Conservation (phyloP, 495 filamentous ascomycete species). For the Aspergillus sclerotiicarbonarius region DNA sequence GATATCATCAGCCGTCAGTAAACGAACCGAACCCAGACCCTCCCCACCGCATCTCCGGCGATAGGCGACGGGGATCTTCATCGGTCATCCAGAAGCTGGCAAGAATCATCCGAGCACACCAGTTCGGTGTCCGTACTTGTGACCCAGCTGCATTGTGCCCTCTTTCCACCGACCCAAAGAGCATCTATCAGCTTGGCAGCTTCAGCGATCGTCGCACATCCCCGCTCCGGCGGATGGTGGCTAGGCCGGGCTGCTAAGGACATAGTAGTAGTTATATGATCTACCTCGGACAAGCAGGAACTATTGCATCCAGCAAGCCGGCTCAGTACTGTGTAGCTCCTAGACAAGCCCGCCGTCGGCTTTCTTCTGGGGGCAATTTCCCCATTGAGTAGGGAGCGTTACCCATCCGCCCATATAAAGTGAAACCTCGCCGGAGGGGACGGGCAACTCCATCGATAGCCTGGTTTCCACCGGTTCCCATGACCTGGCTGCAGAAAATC, state of each 20-base stretch:
- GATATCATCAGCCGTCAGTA: neutral
- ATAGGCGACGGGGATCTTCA: neutral
- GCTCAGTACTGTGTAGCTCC: neutral
- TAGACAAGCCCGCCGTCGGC: neutral
- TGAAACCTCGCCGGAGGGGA: neutral
- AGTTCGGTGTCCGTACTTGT: neutral
- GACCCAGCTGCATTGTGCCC: neutral
- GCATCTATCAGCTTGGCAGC: neutral
- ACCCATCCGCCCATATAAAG: neutral
- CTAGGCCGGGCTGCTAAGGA: neutral
- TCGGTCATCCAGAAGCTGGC: neutral
- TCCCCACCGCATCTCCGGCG: neutral
- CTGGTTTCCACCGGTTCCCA: neutral
- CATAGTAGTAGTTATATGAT: neutral
- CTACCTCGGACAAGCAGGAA: neutral
- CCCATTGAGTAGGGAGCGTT: neutral
- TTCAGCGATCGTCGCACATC: neutral
- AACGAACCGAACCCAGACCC: neutral
- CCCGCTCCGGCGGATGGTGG: neutral
- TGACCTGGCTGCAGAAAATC: conserved; percentile 1
- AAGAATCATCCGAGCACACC: neutral
- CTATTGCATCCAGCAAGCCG: neutral
- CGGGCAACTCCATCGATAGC: neutral
- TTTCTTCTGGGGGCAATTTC: neutral
- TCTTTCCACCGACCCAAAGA: neutral